Evolutionary conservation across 2,329 filamentous ascomycete species (phyloP).

Genomic region (Gaeumannomyces sp.): DNA sequence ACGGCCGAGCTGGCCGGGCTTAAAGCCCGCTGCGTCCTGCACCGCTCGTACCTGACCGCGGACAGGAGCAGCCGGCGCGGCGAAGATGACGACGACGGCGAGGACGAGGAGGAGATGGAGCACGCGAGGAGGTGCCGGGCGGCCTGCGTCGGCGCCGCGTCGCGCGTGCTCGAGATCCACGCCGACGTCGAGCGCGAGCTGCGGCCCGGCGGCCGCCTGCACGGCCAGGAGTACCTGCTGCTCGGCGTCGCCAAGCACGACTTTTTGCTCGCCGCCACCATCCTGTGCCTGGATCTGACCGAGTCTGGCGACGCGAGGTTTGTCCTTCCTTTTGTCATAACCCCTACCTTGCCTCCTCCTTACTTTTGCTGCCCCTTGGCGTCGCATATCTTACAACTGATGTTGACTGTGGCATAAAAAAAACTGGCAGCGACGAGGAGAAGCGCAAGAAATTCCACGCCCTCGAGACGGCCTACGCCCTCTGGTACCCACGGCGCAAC

Average conservation of each 20-base stretch:
- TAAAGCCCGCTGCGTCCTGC: conserved; percentile 51
- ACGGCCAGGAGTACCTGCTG: conserved; percentile 47
- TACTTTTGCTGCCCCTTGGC: conserved; percentile 23
- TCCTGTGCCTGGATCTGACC: conserved; percentile 48
- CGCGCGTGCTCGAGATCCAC: conserved; percentile 42
- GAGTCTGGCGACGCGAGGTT: conserved; percentile 22
- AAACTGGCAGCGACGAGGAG: conserved; percentile 4
- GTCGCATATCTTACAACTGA: conserved; percentile 18
- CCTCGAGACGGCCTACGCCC: conserved; percentile 35
- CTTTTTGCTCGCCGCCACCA: conserved; percentile 55
- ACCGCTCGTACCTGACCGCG: conserved; percentile 44
- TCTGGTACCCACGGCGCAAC: conserved; percentile 37
- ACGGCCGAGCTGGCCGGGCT: conserved; percentile 44
- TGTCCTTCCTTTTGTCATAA: not conserved
- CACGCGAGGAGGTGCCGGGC: conserved; percentile 46
- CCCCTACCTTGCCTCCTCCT: not conserved
- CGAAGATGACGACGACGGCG: conserved; percentile 17
- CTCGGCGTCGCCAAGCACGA: conserved; percentile 52
- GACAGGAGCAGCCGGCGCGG: too few species aligned
- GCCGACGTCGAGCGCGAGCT: conserved; percentile 39
- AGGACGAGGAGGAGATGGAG: conserved; percentile 20
- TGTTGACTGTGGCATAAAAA: not conserved
- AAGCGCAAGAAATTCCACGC: conserved; percentile 28
- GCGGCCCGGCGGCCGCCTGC: conserved; percentile 47
- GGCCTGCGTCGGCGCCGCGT: conserved; percentile 44